A percentile compares a stretch with the other conserved stretches of the same genome.
These are phyloP conservation scores for Thalia dealbata DNA, from an alignment of 176 grass and related monocot genomes.

Conservation along the genomic window DNA sequence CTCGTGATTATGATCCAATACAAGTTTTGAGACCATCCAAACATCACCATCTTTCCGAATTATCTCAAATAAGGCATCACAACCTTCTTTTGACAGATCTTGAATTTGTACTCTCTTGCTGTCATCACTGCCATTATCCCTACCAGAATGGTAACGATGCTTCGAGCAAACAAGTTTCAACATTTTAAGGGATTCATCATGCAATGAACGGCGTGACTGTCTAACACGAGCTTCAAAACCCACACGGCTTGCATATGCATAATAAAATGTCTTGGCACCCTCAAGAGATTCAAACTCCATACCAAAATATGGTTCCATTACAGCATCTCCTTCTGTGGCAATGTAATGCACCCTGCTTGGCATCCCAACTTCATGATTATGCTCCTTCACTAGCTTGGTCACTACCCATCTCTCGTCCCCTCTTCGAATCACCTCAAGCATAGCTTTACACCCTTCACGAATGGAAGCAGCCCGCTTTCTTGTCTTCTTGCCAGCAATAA, in stretches of 20 bases:
- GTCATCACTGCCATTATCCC: constrained; percentile 52
- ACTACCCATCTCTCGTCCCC: constrained; percentile 72
- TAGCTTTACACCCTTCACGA: constrained; percentile 84
- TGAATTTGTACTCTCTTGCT: constrained; percentile 34
- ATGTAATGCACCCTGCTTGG: constrained; percentile 67
- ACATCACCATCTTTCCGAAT: constrained; percentile 66
- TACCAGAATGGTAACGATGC: constrained; percentile 75
- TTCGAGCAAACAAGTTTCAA: constrained; percentile 95
- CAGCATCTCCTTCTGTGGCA: constrained; percentile 47
- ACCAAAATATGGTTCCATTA: constrained; percentile 56
- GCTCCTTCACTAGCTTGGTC: constrained; percentile 90
- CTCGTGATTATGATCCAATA: constrained; percentile 79
- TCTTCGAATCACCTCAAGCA: constrained; percentile 86
- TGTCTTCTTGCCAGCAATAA: constrained; percentile 55
- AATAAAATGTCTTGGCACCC: constrained; percentile 76
- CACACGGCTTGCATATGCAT: constrained; percentile 59
- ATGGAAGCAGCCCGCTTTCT: constrained; percentile 78
- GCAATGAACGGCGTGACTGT: constrained; percentile 60
- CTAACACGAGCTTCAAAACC: constrained; percentile 88
- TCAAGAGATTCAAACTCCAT: constrained; percentile 89
- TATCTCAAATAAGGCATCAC: constrained; percentile 87
- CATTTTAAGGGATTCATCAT: constrained; percentile 92
- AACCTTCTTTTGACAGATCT: constrained; percentile 46
- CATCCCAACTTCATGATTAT: constrained; percentile 77
- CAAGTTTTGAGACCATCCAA: constrained; percentile 75